Base-by-base conservation (phyloP, 371 early-diverging fungal genomes). In the Mortierella sp. region DNA sequence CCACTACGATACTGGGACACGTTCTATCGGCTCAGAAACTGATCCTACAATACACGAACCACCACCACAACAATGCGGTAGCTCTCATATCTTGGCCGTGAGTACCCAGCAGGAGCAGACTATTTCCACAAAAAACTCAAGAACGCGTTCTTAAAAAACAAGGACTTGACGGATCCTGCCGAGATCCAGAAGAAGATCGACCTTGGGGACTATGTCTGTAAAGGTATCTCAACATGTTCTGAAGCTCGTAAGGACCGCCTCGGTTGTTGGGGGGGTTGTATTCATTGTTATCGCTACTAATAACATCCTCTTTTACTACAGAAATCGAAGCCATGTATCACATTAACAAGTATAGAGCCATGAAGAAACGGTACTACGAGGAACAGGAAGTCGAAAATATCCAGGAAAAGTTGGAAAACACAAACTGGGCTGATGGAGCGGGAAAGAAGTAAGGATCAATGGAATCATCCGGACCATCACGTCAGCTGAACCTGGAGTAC, bases 301-400 rank as follows among this genome's bases (percentile, higher is more conserved):
- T 49, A 49, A 7, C 41, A 9, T 39, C 16, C 3, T 27, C 45
- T 45, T 14, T 23, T 52, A 24, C 24, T 16, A 27, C 74, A 87
- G 92, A 92, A 57, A 80, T 92, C 31, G 92, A 92, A 78, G 87
- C 86, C 19, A 81, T 92, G 82, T 90, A 90, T 72, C 90, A 89
- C 78, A 80, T 92, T 50, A 86, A 86, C 65, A 92, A 92, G 68
- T 92, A 90, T 58, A 82, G 90, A 30, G 86, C 90, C 3, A 79
- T 90, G 79, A 83, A 87, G 61, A 81, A 84, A 67, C 73, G 89
- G 56, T 89, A 81, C 42, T 79, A 89, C 66, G 74, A 80, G 24
- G 65, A 78, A 1, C 24, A 39, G 3, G 41, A 60, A n/a, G 69
- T 26, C 6, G 69, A 74, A 9, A 41, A 43, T 39, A 58, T 73